Conservation (phyloP, 306 rosid genomes). For the Amphicarpaea edgeworthii region DNA sequence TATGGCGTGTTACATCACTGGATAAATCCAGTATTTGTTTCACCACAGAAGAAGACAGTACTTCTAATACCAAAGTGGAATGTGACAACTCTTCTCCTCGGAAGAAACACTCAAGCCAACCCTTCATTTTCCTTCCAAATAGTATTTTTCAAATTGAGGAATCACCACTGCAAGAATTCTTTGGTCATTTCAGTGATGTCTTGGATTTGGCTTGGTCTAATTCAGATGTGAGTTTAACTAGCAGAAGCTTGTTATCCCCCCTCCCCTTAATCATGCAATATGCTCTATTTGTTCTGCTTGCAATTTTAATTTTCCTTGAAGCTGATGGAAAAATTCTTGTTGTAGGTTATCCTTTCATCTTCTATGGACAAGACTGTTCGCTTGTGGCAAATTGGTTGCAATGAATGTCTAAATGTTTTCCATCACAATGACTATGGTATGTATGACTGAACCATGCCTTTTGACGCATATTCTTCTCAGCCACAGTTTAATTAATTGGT, state of each 20-base stretch:
- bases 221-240: slow-evolving; percentile 67
- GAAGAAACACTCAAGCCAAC: slow-evolving; percentile 45
- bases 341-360: slow-evolving; percentile 75
- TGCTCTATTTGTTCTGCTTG: neutral
- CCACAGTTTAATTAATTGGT: neutral
- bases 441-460: neutral
- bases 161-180: slow-evolving; percentile 66
- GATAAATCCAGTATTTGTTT: slow-evolving; percentile 52
- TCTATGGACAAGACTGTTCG: slow-evolving; percentile 80
- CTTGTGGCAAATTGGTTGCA: slow-evolving; percentile 66
- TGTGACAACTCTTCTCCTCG: slow-evolving; percentile 47
- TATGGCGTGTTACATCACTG: slow-evolving; percentile 59
- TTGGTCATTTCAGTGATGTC: slow-evolving; percentile 72
- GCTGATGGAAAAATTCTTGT: slow-evolving; percentile 30
- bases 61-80: slow-evolving; percentile 34
- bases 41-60: slow-evolving; percentile 31
- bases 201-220: slow-evolving; percentile 84
- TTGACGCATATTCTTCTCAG: neutral
- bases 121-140: slow-evolving; percentile 64
- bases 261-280: neutral
- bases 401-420: slow-evolving; percentile 61
- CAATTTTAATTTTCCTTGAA: slow-evolving; percentile 8
- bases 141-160: slow-evolving; percentile 65
- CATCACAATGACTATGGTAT: slow-evolving; percentile 68
- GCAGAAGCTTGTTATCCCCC: slow-evolving; percentile 1